These are phyloP conservation scores for Begonia fuchsioides DNA, from an alignment of 306 rosid genomes.

Conservation along the genomic window DNA sequence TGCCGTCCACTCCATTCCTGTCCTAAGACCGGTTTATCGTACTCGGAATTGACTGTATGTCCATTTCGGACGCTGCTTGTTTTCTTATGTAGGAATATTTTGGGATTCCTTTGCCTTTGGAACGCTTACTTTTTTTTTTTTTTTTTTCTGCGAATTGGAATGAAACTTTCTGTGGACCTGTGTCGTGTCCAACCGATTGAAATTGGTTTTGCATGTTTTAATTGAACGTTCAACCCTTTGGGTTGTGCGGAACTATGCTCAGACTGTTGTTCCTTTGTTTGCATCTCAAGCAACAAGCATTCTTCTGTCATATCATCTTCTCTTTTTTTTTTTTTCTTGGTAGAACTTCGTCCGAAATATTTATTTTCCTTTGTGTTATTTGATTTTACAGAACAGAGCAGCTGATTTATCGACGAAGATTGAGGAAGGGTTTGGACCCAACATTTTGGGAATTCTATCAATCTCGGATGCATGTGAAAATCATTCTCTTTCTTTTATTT, in stretches of 20 bases:
- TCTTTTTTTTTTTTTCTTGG: too few species aligned
- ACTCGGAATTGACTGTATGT: conserved; percentile 47
- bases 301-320: too few species aligned
- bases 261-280: too few species aligned
- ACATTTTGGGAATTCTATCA: conserved; percentile 61
- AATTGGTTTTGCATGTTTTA: conserved; percentile 1
- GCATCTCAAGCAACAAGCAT: too few species aligned
- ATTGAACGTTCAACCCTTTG: background rate
- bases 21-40: conserved; percentile 42
- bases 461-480: conserved; percentile 37
- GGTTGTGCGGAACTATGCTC: too few species aligned
- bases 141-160: background rate
- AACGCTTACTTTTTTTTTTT: background rate
- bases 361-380: conserved; percentile 5
- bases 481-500: background rate
- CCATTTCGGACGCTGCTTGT: conserved; percentile 6
- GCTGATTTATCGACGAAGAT: conserved; percentile 59
- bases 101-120: background rate
- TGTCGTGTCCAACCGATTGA: too few species aligned
- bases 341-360: background rate
- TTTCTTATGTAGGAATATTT: background rate
- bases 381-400: conserved; percentile 39
- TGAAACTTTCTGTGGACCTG: too few species aligned
- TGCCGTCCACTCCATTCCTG: conserved; percentile 32
- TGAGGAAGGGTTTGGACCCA: conserved; percentile 76